Percentiles rank a stretch among this genome's conserved stretches.
Evolutionary conservation across 768 basidiomycete genomes (phyloP).

Genomic region (Suillus bovinus): DNA sequence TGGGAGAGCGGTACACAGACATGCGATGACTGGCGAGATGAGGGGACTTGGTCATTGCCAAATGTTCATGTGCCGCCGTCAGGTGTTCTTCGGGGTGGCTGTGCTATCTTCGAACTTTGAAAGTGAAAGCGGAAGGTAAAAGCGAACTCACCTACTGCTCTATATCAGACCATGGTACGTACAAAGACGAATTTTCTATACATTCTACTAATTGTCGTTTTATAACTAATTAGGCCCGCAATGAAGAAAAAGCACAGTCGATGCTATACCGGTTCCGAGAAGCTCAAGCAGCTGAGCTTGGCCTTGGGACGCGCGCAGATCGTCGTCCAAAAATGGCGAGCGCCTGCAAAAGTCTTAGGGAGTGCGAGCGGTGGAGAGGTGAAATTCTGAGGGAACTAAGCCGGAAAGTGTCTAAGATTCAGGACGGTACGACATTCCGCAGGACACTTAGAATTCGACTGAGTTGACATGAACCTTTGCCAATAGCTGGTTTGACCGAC

Average conservation of each 20-base stretch:
- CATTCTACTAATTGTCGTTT: not conserved
- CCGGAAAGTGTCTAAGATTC: slow-evolving; percentile 96
- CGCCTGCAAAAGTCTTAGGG: slow-evolving; percentile 85
- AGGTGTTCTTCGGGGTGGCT: too few relatives aligned
- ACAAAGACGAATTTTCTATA: not conserved
- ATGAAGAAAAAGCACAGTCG: slow-evolving; percentile 97
- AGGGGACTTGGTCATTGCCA: too few relatives aligned
- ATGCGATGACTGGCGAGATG: too few relatives aligned
- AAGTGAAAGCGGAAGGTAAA: too few relatives aligned
- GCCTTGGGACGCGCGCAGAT: slow-evolving; percentile 81
- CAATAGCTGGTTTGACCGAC: slow-evolving; percentile 84
- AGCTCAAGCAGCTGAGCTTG: slow-evolving; percentile 94
- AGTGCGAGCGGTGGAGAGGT: slow-evolving; percentile 95
- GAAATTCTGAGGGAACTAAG: slow-evolving; percentile 95
- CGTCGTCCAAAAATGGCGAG: slow-evolving; percentile 92
- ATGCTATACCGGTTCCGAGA: slow-evolving; percentile 96
- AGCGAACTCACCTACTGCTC: too few relatives aligned
- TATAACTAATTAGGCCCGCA: slow-evolving; percentile 77
- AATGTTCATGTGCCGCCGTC: too few relatives aligned
- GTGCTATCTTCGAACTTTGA: too few relatives aligned
- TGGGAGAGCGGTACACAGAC: too few relatives aligned
- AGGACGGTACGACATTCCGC: slow-evolving; percentile 67
- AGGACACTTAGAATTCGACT: not conserved
- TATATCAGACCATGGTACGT: not conserved
- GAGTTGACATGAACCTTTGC: not conserved